Evolutionary conservation across 2,329 filamentous ascomycete species (phyloP).

Genomic region (Phyllosticta paracitricarpa): DNA sequence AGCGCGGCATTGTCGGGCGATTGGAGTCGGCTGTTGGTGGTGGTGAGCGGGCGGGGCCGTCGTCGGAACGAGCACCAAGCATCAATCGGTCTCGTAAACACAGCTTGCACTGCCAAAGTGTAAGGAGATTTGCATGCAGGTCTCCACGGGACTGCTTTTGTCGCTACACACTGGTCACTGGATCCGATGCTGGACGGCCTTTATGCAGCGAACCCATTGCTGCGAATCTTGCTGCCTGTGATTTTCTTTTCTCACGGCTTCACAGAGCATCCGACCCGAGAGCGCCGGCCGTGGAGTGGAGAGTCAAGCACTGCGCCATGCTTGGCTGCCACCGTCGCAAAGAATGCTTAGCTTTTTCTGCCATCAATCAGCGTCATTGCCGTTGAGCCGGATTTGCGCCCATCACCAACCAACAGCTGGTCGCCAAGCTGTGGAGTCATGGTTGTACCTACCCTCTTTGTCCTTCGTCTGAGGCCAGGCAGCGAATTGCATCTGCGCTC

Average conservation of each 20-base stretch:
- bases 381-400: neutral
- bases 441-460: neutral
- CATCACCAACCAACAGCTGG: neutral
- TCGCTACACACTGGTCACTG: neutral
- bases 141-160: neutral
- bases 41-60: neutral
- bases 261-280: neutral
- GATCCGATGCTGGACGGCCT: neutral
- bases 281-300: neutral
- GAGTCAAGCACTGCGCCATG: neutral
- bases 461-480: neutral
- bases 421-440: neutral
- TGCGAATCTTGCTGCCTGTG: neutral
- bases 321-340: neutral
- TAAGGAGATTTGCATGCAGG: neutral
- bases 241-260: neutral
- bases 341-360: neutral
- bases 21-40: neutral
- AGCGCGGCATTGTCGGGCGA: too few relatives aligned
- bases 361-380: neutral
- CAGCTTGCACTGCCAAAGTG: neutral
- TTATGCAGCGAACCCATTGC: neutral
- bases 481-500: neutral
- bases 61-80: neutral
- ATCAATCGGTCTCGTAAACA: neutral